phyloP scores from a whole-genome alignment of 441 rosid genomes.

The Cnidoscolus chayamansa region DNA sequence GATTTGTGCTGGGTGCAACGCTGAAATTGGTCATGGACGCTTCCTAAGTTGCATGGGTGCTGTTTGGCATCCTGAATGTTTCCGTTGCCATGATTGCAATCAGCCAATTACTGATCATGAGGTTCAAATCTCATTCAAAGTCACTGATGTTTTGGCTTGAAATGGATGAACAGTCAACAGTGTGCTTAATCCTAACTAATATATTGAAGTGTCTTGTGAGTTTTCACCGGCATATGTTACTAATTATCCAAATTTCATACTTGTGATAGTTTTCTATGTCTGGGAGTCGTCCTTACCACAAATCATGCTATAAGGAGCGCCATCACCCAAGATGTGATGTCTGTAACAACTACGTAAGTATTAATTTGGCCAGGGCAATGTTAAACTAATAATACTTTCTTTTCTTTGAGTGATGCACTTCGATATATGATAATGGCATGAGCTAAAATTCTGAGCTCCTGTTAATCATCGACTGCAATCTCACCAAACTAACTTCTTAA shows the following conservation, averaged over 20 bases:
- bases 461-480: not conserved
- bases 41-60: conserved; percentile 79
- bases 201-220: too few relatives aligned
- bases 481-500: not conserved
- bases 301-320: conserved; percentile 78
- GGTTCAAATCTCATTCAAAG: conserved; percentile 38
- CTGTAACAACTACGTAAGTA: conserved; percentile 77
- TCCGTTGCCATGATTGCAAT: conserved; percentile 73
- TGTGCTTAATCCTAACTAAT: not conserved
- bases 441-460: too few relatives aligned
- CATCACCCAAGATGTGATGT: conserved; percentile 90
- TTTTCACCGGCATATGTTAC: not conserved
- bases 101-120: conserved; percentile 78
- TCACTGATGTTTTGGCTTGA: conserved; percentile 6
- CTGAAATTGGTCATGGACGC: conserved; percentile 80
- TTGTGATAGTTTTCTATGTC: conserved; percentile 74
- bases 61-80: conserved; percentile 97
- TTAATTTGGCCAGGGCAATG: not conserved
- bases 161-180: not conserved
- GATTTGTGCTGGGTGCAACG: conserved; percentile 77
- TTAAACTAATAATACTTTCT: not conserved
- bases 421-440: not conserved
- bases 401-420: not conserved
- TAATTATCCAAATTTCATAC: conserved; percentile 19
- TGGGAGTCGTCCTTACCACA: conserved; percentile 75